Percentiles rank a stretch among this genome's conserved stretches.
phyloP scores from a whole-genome alignment of 768 basidiomycete genomes.

The Lactarius akahatsu region DNA sequence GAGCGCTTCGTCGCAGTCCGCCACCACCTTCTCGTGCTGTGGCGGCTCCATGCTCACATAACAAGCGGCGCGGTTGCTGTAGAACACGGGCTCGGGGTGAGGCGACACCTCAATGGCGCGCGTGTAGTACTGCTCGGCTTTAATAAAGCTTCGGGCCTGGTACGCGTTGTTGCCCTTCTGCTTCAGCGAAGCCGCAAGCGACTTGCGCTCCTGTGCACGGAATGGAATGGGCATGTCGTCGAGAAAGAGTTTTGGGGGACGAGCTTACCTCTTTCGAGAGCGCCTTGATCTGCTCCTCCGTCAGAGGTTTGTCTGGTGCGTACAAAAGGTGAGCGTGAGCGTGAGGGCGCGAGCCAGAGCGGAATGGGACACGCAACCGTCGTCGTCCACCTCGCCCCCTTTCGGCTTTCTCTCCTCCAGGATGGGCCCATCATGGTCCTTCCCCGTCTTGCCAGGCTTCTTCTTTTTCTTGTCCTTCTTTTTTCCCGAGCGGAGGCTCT shows the following conservation, averaged over 20 bases:
- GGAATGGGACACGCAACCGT: slow-evolving; percentile 26
- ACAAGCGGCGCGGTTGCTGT: slow-evolving; percentile 96
- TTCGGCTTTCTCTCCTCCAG: slow-evolving; percentile 70
- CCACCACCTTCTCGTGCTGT: slow-evolving; percentile 75
- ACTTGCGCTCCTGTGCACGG: slow-evolving; percentile 55
- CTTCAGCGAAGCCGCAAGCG: slow-evolving; percentile 64
- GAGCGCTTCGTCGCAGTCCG: slow-evolving; percentile 88
- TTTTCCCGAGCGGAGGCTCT: slow-evolving; percentile 38
- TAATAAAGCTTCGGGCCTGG: slow-evolving; percentile 55
- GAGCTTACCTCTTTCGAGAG: slow-evolving; percentile 56
- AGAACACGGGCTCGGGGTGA: slow-evolving; percentile 88
- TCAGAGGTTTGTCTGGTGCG: slow-evolving; percentile 45
- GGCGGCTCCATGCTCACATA: slow-evolving; percentile 91
- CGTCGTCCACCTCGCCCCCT: slow-evolving; percentile 33
- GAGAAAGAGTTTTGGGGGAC: background rate
- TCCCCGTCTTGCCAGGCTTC: slow-evolving; percentile 48
- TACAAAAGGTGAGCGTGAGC: slow-evolving; percentile 21
- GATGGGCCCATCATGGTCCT: slow-evolving; percentile 68
- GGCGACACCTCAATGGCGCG: slow-evolving; percentile 73
- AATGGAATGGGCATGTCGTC: background rate
- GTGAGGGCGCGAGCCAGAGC: slow-evolving; percentile 14
- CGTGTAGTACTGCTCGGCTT: slow-evolving; percentile 67
- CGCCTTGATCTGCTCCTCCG: slow-evolving; percentile 54
- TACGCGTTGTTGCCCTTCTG: slow-evolving; percentile 72
- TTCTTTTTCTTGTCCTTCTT: slow-evolving; percentile 52